A percentile compares a stretch with the other conserved stretches of the same genome.
Evolutionary conservation across 2,329 filamentous ascomycete species (phyloP).

Genomic region (Helotiales sp.): DNA sequence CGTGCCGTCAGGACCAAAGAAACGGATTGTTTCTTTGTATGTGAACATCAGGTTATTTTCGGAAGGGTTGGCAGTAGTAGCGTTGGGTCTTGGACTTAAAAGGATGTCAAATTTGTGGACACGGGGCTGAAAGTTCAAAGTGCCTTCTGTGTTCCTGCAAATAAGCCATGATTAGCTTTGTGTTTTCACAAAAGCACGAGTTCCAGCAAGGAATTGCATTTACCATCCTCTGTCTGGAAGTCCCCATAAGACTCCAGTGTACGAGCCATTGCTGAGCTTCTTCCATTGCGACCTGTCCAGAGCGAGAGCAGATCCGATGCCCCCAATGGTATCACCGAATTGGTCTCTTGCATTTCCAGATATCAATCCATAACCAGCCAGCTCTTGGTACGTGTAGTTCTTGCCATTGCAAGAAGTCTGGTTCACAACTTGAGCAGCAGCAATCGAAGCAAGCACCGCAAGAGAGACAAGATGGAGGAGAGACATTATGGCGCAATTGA

Average conservation of each 20-base stretch:
- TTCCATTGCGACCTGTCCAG: constrained; percentile 61
- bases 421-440: constrained; percentile 14
- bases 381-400: constrained; percentile 63
- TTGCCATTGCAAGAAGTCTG: constrained; percentile 47
- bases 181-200: background rate
- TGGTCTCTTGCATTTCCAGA: constrained; percentile 60
- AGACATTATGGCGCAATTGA: constrained; percentile 15
- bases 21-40: constrained; percentile 65
- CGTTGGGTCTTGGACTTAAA: constrained; percentile 52
- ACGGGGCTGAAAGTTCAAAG: constrained; percentile 65
- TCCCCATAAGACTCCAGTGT: constrained; percentile 59
- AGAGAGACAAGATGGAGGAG: constrained; percentile 2
- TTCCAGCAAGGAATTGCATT: constrained; percentile 14
- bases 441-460: constrained; percentile 6
- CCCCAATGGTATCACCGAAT: constrained; percentile 68
- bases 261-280: constrained; percentile 49
- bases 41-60: constrained; percentile 60
- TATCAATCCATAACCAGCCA: constrained; percentile 67
- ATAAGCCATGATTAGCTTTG: background rate
- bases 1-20: constrained; percentile 61
- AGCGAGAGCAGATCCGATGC: constrained; percentile 66
- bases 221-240: constrained; percentile 69
- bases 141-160: constrained; percentile 66
- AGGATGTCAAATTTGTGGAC: constrained; percentile 67
- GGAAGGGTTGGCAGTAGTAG: constrained; percentile 53